phyloP scores from a whole-genome alignment of 2,329 filamentous ascomycete genomes.

The Fusarium phyllophilum region DNA sequence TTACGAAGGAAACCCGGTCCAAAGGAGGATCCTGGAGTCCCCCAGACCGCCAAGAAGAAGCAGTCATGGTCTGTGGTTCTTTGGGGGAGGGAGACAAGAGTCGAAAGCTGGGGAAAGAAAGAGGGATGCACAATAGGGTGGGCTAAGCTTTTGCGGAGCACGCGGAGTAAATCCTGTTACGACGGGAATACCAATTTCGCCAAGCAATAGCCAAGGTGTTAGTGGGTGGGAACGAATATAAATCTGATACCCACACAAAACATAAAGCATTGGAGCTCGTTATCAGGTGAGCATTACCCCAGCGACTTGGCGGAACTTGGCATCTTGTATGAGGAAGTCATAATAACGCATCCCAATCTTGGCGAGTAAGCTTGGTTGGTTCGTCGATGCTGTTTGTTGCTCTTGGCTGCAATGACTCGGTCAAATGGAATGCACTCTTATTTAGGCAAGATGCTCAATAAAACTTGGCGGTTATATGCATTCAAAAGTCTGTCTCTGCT shows the following conservation, averaged over 20 bases:
- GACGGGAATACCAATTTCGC: constrained; percentile 6
- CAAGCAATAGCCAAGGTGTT: constrained; percentile 23
- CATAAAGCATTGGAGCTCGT: not conserved
- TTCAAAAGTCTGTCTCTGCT: not conserved
- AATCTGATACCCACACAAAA: constrained; percentile 9
- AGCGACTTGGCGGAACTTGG: constrained; percentile 18
- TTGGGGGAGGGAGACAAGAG: not conserved
- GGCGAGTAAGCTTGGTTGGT: constrained; percentile 19
- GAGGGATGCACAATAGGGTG: not conserved
- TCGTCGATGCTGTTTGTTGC: not conserved
- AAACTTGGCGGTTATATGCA: not conserved
- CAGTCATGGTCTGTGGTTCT: not conserved
- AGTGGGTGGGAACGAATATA: constrained; percentile 6
- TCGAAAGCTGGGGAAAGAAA: constrained; percentile 15
- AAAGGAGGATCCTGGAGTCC: constrained; percentile 3
- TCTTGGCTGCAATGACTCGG: constrained; percentile 15
- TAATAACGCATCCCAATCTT: constrained; percentile 28
- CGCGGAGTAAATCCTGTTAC: constrained; percentile 20
- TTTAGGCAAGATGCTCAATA: not conserved
- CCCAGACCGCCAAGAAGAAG: constrained; percentile 14
- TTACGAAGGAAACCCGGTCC: constrained; percentile 22
- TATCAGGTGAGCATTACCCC: constrained; percentile 21
- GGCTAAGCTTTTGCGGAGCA: constrained; percentile 15
- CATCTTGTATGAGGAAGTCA: constrained; percentile 16
- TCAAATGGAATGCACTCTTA: constrained; percentile 14